Evolutionary conservation across 495 filamentous ascomycete species (phyloP).

Genomic region (Rostrohypoxylon terebratum): DNA sequence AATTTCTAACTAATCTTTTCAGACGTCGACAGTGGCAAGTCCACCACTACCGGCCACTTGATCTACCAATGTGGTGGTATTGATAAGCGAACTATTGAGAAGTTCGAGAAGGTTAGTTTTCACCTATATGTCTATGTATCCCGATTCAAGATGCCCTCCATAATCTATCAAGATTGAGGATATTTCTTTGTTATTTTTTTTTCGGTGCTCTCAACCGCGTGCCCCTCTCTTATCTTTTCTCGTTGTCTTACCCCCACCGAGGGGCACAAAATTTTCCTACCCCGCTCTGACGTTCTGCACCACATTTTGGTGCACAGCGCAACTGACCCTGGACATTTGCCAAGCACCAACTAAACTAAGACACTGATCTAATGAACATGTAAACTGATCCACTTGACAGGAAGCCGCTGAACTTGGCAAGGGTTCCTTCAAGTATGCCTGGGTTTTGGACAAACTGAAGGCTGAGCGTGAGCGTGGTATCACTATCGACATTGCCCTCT

Average conservation of each 20-base stretch:
- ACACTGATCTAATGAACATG: background rate
- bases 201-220: slow-evolving; percentile 39
- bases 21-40: slow-evolving; percentile 99
- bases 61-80: slow-evolving; percentile 99
- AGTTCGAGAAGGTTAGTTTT: slow-evolving; percentile 97
- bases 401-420: slow-evolving; percentile 99
- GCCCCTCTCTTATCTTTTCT: slow-evolving; percentile 37
- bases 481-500: slow-evolving; percentile 99
- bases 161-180: background rate
- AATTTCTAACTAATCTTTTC: slow-evolving; percentile 35
- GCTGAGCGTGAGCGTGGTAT: slow-evolving; percentile 99
- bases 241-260: slow-evolving; percentile 43
- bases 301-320: slow-evolving; percentile 50
- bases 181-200: slow-evolving; percentile 26
- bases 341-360: slow-evolving; percentile 7
- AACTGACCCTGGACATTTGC: slow-evolving; percentile 33
- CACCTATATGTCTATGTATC: slow-evolving; percentile 25
- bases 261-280: slow-evolving; percentile 54
- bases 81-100: slow-evolving; percentile 99
- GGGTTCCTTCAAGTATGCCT: slow-evolving; percentile 99
- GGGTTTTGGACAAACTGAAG: slow-evolving; percentile 99
- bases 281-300: slow-evolving; percentile 48
- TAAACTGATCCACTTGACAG: slow-evolving; percentile 62
- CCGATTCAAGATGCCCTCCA: background rate
- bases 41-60: slow-evolving; percentile 93